These are phyloP conservation scores for Emericellopsis atlantica DNA, from an alignment of 2,329 filamentous ascomycete species.

Conservation along the genomic window DNA sequence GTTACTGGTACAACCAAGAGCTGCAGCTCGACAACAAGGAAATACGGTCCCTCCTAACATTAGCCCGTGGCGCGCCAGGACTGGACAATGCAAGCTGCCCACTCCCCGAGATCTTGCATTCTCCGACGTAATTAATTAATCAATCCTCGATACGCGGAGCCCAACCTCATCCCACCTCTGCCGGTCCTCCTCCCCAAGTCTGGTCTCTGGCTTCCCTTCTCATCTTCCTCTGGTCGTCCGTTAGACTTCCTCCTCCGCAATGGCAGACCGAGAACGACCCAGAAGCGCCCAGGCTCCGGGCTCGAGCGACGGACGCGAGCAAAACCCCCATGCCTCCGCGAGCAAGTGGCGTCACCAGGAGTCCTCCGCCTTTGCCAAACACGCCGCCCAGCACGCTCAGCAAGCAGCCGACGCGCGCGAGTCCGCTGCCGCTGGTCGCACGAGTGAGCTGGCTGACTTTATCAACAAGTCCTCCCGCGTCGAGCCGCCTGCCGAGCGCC, in stretches of 20 bases:
- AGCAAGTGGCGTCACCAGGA: constrained; percentile 54
- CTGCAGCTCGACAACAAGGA: too few species aligned
- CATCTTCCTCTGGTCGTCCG: background rate
- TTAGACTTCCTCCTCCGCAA: background rate
- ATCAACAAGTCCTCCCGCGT: constrained; percentile 36
- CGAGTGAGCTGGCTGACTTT: constrained; percentile 41
- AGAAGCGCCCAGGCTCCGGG: background rate
- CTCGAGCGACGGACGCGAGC: constrained; percentile 11
- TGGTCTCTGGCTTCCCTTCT: background rate
- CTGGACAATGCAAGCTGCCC: too few species aligned
- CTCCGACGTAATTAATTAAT: too few species aligned
- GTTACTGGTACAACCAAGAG: too few species aligned
- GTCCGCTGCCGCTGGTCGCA: constrained; percentile 22
- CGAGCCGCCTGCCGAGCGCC: constrained; percentile 19
- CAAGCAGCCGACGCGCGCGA: constrained; percentile 14
- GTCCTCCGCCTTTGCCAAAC: constrained; percentile 39
- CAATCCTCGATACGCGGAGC: too few species aligned
- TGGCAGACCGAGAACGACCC: background rate
- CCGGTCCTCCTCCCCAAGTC: too few species aligned
- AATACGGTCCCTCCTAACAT: too few species aligned
- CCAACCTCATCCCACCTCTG: too few species aligned
- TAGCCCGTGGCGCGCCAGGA: too few species aligned
- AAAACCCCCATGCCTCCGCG: constrained; percentile 42
- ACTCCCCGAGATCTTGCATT: too few species aligned
- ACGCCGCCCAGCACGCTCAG: constrained; percentile 21